Evolutionary conservation across 345 rosid species (phyloP).

Genomic region (Citrus mangshanensis): DNA sequence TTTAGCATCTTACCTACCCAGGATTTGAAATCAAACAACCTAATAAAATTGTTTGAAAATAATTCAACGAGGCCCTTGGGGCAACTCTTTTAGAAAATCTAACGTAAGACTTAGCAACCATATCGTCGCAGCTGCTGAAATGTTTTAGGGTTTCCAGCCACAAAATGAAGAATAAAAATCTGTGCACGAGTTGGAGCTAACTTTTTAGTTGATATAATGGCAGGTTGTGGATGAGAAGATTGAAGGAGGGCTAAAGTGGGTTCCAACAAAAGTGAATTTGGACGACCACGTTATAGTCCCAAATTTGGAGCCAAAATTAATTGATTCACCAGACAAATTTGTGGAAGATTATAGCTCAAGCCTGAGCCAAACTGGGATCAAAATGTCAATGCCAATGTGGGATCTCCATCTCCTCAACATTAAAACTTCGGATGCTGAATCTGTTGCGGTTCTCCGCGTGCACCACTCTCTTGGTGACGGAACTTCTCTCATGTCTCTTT

Average conservation of each 20-base stretch:
- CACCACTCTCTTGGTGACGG: constrained; percentile 49
- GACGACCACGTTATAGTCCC: constrained; percentile 34
- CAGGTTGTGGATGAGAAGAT: constrained; percentile 27
- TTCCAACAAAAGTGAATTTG: constrained; percentile 26
- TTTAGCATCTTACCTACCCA: too few species aligned
- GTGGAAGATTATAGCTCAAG: constrained; percentile 32
- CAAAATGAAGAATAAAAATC: too few species aligned
- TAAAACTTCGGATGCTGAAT: constrained; percentile 29
- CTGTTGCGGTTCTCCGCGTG: constrained; percentile 18
- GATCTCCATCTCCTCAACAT: constrained; percentile 43
- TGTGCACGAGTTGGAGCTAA: too few species aligned
- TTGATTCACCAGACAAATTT: constrained; percentile 18
- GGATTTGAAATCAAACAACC: too few species aligned
- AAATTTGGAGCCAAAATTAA: not conserved
- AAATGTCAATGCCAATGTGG: constrained; percentile 38
- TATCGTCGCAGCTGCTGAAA: too few species aligned
- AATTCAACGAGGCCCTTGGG: too few species aligned
- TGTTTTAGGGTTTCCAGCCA: too few species aligned
- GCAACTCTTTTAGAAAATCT: too few species aligned
- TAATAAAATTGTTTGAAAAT: too few species aligned
- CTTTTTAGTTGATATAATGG: not conserved
- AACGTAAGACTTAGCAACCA: too few species aligned
- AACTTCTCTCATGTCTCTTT: constrained; percentile 38
- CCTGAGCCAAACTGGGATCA: constrained; percentile 18
- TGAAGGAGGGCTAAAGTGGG: constrained; percentile 30